phyloP scores from a whole-genome alignment of 2,329 filamentous ascomycete species.

The Alternaria gaisen region DNA sequence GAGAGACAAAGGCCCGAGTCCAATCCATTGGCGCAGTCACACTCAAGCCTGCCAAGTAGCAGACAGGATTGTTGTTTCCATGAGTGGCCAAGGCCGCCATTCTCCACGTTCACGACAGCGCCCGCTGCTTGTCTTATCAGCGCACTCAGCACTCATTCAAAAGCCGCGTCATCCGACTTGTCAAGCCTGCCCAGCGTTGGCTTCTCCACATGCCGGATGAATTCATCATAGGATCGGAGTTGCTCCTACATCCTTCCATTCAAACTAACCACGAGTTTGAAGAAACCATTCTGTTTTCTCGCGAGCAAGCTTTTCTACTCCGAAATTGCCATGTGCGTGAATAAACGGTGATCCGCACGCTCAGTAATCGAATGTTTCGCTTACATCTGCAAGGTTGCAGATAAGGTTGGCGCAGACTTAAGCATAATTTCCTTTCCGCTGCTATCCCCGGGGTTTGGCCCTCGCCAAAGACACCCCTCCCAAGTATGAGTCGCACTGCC shows the following conservation, averaged over 20 bases:
- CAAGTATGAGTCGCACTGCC: slow-evolving; percentile 3
- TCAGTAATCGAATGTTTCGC: slow-evolving; percentile 34
- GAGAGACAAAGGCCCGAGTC: slow-evolving; percentile 45
- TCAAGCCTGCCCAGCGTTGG: slow-evolving; percentile 21
- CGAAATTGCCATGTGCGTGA: not conserved
- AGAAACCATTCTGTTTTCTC: not conserved
- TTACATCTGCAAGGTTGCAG: slow-evolving; percentile 40
- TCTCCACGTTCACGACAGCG: slow-evolving; percentile 29
- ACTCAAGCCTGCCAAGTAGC: slow-evolving; percentile 46
- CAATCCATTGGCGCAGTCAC: slow-evolving; percentile 41
- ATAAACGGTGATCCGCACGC: slow-evolving; percentile 4
- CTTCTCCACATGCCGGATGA: slow-evolving; percentile 17
- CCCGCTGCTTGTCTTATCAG: slow-evolving; percentile 29
- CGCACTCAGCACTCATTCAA: slow-evolving; percentile 28
- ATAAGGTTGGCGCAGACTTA: slow-evolving; percentile 50
- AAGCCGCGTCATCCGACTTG: slow-evolving; percentile 46
- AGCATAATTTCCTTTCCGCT: slow-evolving; percentile 48
- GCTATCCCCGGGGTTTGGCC: slow-evolving; percentile 26
- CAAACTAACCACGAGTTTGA: not conserved
- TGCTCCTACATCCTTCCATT: not conserved
- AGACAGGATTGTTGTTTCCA: slow-evolving; percentile 44
- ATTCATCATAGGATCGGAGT: slow-evolving; percentile 5
- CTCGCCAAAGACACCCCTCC: slow-evolving; percentile 24
- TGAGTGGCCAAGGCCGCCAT: slow-evolving; percentile 36
- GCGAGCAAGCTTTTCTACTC: not conserved